Evolutionary conservation across 139 green algal species (phyloP).

Genomic region (Desmodesmus armatus): DNA sequence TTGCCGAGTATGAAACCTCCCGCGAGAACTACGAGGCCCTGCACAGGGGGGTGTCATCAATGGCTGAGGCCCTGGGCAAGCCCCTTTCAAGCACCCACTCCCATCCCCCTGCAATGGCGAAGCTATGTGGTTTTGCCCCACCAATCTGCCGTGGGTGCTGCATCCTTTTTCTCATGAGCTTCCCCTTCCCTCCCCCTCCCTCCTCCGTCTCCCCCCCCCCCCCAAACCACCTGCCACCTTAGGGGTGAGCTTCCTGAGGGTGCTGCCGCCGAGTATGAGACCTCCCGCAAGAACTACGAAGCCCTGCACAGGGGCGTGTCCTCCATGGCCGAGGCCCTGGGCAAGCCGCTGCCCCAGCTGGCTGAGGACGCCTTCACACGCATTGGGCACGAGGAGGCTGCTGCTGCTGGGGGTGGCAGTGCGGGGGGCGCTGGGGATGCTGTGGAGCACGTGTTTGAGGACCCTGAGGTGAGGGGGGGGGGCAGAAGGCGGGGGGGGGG

Average conservation of each 20-base stretch:
- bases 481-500: no score
- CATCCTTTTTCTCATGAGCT: no score
- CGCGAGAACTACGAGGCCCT: constrained; percentile 63
- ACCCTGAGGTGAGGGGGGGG: constrained; percentile 74
- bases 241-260: constrained; percentile 88
- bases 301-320: constrained; percentile 6
- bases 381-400: constrained; percentile 36
- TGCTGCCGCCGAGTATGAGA: constrained; percentile 77
- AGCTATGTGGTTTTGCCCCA: no score
- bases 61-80: constrained; percentile 75
- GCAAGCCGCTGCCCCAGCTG: constrained; percentile 74
- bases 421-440: neutral
- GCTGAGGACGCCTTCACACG: constrained; percentile 72
- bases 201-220: no score
- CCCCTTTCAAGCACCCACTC: no score
- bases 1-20: constrained; percentile 73
- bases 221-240: no score
- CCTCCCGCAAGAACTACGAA: constrained; percentile 67
- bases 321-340: constrained; percentile 70
- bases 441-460: constrained; percentile 81
- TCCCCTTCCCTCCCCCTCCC: no score
- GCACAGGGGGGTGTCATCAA: neutral
- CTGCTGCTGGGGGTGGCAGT: neutral
- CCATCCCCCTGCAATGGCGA: no score
- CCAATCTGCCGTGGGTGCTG: no score